A percentile compares a stretch with the other conserved stretches of the same genome.
Evolutionary conservation across 2,329 filamentous ascomycete genomes (phyloP).

Genomic region (Cladosporium sp.): DNA sequence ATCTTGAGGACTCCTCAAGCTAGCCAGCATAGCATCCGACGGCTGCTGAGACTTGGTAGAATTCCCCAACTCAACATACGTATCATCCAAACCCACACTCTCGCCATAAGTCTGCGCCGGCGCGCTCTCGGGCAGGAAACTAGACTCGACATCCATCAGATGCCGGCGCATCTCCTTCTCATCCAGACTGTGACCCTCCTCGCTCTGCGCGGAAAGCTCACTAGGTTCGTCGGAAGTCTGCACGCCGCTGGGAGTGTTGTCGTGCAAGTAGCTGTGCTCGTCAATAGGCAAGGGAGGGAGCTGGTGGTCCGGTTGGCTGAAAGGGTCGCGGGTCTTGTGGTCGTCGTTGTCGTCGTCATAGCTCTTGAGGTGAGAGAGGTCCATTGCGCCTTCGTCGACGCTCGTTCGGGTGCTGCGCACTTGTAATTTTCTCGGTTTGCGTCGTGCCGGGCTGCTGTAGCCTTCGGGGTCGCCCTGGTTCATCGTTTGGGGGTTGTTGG

Average conservation of each 20-base stretch:
- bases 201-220: constrained; percentile 30
- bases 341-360: not conserved
- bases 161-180: constrained; percentile 57
- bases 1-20: not conserved
- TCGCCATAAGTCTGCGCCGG: constrained; percentile 22
- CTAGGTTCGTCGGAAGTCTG: constrained; percentile 20
- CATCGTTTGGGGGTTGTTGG: not conserved
- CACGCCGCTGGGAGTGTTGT: constrained; percentile 13
- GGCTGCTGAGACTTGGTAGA: constrained; percentile 8
- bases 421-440: constrained; percentile 19
- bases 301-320: constrained; percentile 23
- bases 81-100: constrained; percentile 39
- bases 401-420: constrained; percentile 14
- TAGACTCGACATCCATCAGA: constrained; percentile 59
- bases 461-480: not conserved
- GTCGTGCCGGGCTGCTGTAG: constrained; percentile 12
- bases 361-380: constrained; percentile 2
- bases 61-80: constrained; percentile 35
- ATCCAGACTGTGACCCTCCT: constrained; percentile 42
- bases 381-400: constrained; percentile 15
- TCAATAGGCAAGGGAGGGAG: constrained; percentile 37
- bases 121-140: constrained; percentile 55
- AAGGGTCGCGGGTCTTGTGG: constrained; percentile 6
- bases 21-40: not conserved
- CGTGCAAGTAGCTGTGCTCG: constrained; percentile 36